Conservation (phyloP, 495 filamentous ascomycete species). For the Chaetomidium leptoderma region DNA sequence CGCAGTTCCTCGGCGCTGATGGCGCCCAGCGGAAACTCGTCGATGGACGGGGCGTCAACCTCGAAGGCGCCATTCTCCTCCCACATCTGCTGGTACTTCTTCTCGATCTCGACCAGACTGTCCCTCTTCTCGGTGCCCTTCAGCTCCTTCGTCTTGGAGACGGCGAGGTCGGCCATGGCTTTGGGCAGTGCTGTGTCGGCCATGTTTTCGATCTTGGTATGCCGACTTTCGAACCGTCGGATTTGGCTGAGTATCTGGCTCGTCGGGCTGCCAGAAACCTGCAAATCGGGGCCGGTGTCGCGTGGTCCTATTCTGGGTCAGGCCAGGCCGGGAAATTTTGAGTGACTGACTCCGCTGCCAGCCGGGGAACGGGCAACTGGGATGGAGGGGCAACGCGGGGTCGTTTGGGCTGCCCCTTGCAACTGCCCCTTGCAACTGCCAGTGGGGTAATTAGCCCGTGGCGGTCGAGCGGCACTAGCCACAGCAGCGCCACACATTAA, state of each 20-base stretch:
- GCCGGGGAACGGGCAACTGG: not conserved
- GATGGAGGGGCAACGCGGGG: conserved; percentile 27
- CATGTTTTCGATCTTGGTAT: conserved; percentile 21
- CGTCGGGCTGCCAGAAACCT: not conserved
- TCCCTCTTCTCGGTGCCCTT: conserved; percentile 86
- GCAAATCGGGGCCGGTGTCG: conserved; percentile 7
- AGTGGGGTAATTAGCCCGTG: not conserved
- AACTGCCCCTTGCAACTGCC: not conserved
- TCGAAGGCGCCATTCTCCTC: conserved; percentile 74
- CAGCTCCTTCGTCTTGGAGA: conserved; percentile 50
- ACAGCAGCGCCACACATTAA: not conserved
- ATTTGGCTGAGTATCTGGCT: not conserved
- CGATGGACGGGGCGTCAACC: conserved; percentile 70
- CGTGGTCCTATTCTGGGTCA: not conserved
- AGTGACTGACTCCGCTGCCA: conserved; percentile 24
- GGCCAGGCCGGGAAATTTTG: conserved; percentile 18
- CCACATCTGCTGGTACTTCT: conserved; percentile 89
- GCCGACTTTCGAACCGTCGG: not conserved
- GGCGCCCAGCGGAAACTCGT: conserved; percentile 67
- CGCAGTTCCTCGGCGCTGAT: conserved; percentile 69
- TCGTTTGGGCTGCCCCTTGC: too few species aligned
- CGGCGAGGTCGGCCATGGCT: conserved; percentile 32
- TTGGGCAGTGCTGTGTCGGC: conserved; percentile 37
- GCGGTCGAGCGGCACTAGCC: not conserved
- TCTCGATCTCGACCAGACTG: conserved; percentile 78